Base-by-base conservation (phyloP, 768 basidiomycete species). In the Phaeotremella fagi region DNA sequence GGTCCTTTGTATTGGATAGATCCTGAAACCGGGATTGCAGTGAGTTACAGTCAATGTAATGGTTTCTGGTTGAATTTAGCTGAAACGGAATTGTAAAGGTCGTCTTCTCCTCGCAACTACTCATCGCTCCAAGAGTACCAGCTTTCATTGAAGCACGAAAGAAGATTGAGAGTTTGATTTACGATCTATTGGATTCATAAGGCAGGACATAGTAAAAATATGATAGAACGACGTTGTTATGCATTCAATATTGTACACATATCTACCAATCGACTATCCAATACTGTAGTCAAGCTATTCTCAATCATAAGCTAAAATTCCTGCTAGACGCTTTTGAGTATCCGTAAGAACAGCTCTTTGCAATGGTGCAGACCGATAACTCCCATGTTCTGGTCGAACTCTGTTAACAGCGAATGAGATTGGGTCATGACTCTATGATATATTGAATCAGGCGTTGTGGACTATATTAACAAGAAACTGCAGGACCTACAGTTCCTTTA, bases 1-100 rank as follows among this genome's bases (percentile, higher is more conserved):
- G 64, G 64, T 9, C 63, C 66, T 4, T 47, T 59, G 38, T 66
- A 63, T 43, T 67, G 59, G 50, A 63, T 71, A 15, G 69, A 71
- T 45, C 57, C 57, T 0, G 42, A 37, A n/a, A 44, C 54, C 18
- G 50, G 55, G 7, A 50, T 71, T 6, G 59, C 69, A 9, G 65
- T 64, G 57, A 55, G 64, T 61, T 16, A 14, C 15, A 18, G 2
- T 16, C 26, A 4, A 7, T 12, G 16, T 33, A 2, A 16, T n/a
- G 22, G 5, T 1, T 9, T 15, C 23, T 5, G n/a, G n/a, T 24
- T n/a, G 7, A 25, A 26, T 24, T 16, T 24, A 15, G 6, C 9
- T 7, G 38, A 18, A 25, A 18, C 20, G 33, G 33, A 35, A n/a
- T 9, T 35, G n/a, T 35, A 9, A 9, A 35, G 33, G 33, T 35